Percentiles rank a stretch among this genome's conserved stretches.
Conservation (phyloP, 768 basidiomycete genomes). For the Podaxis rugospora region DNA sequence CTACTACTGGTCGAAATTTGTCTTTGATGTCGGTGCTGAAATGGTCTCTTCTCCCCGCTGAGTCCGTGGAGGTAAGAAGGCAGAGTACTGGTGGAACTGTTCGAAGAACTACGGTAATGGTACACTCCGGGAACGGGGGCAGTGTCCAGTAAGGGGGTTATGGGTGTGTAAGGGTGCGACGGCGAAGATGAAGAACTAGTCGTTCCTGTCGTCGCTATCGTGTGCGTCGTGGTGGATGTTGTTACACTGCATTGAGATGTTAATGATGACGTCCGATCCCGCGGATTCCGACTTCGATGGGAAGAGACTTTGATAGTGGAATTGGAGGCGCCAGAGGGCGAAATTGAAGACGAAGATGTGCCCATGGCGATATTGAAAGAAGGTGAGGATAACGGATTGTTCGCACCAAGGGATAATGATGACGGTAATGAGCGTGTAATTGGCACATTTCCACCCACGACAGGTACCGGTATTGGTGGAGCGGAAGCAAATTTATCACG, state of each 20-base stretch:
- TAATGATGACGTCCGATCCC: constrained; percentile 7
- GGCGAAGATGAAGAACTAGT: constrained; percentile 5
- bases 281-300: not conserved
- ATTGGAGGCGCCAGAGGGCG: not conserved
- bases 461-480: constrained; percentile 7
- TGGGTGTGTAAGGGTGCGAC: constrained; percentile 4
- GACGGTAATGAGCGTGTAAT: not conserved
- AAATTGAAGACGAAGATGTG: not conserved
- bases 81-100: not conserved
- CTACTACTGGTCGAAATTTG: constrained; percentile 4
- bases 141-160: not conserved
- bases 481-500: constrained; percentile 14
- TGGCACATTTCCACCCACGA: constrained; percentile 2
- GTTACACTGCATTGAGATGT: constrained; percentile 7
- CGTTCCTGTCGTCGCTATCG: constrained; percentile 5
- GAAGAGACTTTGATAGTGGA: constrained; percentile 4
- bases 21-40: constrained; percentile 6
- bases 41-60: not conserved
- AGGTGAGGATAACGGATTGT: not conserved
- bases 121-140: not conserved
- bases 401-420: not conserved
- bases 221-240: constrained; percentile 8
- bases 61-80: constrained; percentile 10
- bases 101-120: constrained; percentile 4
- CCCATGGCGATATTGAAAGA: not conserved